Evolutionary conservation across 2,329 filamentous ascomycete species (phyloP), one percentile per base, ranked within the genome.

Genomic region (Trichoderma gracile): DNA sequence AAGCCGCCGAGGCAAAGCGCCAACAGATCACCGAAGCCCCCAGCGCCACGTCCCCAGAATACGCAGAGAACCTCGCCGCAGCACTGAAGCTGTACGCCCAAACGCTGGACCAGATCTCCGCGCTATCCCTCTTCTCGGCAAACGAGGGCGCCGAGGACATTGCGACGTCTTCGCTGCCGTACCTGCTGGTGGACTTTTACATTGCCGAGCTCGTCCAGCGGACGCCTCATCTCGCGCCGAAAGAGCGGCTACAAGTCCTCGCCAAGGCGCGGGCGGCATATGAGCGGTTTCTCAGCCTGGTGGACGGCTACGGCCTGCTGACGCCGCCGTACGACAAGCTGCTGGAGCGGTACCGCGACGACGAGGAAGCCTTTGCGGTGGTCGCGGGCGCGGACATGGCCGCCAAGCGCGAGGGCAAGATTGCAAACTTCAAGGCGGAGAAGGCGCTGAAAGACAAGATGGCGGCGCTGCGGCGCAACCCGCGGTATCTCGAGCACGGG

Each of bases 131-230:
- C 60, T 98, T 98, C 83, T 97, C 92, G 70, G 83, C 88, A 42
- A 99, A 99, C 77, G 95, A 99, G 77, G 84, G 86, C 0, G 78
- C 94, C 45, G 95, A 99, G 67, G 95, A 99, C 78, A 80, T 97
- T 38, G 82, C 91, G 15, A 96, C 94, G 1, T 83, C 84, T n/a
- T 89, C 96, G 72, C 79, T 99, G 38, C 92, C 92, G 78, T 96
- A 94, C 75, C 84, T 99, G 67, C 84, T 92, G 23, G 85, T 93
- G 67, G 84, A 90, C 76, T 92, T 89, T 76, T 86, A 89, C 72
- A 80, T 95, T 60, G 94, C 93, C 40, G 93, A 97, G 73, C 83
- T 97, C 14, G 80, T 89, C 43, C 87, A 92, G 71, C 89, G 86
- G 69, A 82, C 89, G 66, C 87, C 85, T 65, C 81, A 82, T 49